Evolutionary conservation across 805 yeast genomes (phyloP), one percentile per base, ranked within the genome.

Genomic region (Torulaspora maleeae): DNA sequence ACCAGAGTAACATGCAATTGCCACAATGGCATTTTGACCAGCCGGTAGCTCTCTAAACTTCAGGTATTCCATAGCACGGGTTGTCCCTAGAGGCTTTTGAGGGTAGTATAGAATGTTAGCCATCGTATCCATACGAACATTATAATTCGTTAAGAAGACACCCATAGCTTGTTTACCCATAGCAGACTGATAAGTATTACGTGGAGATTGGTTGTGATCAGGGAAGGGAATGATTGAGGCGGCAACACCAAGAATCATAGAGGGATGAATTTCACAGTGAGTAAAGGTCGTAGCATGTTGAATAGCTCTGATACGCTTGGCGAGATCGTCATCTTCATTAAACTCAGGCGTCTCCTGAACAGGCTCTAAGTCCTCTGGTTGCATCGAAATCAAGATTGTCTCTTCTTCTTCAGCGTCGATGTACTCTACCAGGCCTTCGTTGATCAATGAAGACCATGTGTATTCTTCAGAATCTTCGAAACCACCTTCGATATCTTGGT

Each of bases 91-190:
- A 12, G 99, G 99, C 67, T 93, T 93, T 66, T 93, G 99, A 33
- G 99, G 99, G 64, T 93, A 93, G 65, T 93, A 93, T 56, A 93
- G 75, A 58, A 93, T 91, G 64, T 93, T 93, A 8, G 99, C 97
- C 99, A 93, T 93, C 1, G 99, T 93, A 69, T 93, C 99, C 99
- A 93, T 93, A 72, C 99, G 86, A 43, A 91, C 96, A 48, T 83
- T 79, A 68, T 91, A 93, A 64, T 93, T 93, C 4, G 99, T 93
- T 60, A 91, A 76, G 68, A 86, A 91, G 8, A 93, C 98, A 65
- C 99, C 99, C 99, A 93, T 93, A 47, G 99, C 99, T 73, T 93
- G 99, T 70, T 93, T 93, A 80, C 99, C 99, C 99, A 93, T 93
- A 53, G 99, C 99, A 66, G 96, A 90, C 74, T 93, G 99, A 70